Evolutionary conservation across 345 rosid species (phyloP), one percentile per base, ranked within the genome.

Genomic region (Euclidium syriacum): DNA sequence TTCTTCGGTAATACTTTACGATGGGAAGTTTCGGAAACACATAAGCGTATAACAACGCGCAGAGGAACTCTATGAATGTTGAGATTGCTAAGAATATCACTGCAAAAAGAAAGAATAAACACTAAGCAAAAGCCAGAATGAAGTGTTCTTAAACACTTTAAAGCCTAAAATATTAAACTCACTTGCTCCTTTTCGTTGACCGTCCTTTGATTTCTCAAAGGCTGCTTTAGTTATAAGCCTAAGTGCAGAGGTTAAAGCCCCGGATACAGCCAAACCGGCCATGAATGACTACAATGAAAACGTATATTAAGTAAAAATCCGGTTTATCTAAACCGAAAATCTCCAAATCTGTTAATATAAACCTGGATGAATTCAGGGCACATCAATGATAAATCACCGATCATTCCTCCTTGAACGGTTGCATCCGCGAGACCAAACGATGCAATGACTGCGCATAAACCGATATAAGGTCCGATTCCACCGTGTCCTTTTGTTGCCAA

Each of bases 381-480:
- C 97, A 94, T 94, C 75, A 94, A 71, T 35, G 95, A 80, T 25
- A 90, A 54, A 52, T 92, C 98, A 11, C 97, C 96, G 19, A 87
- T 81, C 87, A 92, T 87, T 40, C 98, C 97, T 62, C 98, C 99
- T 67, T 90, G 91, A 58, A 90, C 90, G 35, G 52, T 78, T 10
- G 97, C 98, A 79, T 94, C 95, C n/a, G 96, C 91, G n/a, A 87
- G 70, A 33, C 96, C 97, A 68, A 89, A 89, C 22, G 75, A 64
- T 26, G 76, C 88, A 61, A 85, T 91, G 22, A 89, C 25, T 3
- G 50, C 73, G 60, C 98, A 89, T 62, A 87, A 57, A 18, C 85
- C 89, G 16, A 85, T 42, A 65, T 75, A 89, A n/a, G 95, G 81
- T 58, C 92, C 87, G 19, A 79, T 22, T 29, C 96, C 96, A 64